phyloP scores from a whole-genome alignment of 257 asterid species.

The Primulina eburnea region DNA sequence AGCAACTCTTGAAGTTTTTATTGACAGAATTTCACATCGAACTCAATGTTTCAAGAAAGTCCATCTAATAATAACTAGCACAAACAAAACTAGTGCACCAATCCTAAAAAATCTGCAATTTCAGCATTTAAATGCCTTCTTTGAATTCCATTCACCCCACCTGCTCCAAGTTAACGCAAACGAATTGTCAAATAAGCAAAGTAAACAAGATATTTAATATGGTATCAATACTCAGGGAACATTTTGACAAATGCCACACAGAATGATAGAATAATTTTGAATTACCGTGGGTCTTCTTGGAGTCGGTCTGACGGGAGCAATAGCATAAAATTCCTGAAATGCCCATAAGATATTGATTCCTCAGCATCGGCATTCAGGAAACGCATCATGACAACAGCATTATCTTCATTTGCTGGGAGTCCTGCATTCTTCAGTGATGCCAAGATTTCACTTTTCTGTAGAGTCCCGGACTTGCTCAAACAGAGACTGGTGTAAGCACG shows the following conservation, averaged over 20 bases:
- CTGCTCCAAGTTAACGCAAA: background rate
- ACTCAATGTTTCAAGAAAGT: background rate
- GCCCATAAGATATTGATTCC: conserved; percentile 97
- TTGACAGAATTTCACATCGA: background rate
- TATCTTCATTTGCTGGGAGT: conserved; percentile 97
- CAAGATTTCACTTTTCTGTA: conserved; percentile 88
- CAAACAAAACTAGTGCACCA: background rate
- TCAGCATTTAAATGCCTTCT: background rate
- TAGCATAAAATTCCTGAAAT: conserved; percentile 94
- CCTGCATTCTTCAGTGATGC: conserved; percentile 88
- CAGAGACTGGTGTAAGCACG: conserved; percentile 97
- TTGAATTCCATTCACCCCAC: background rate
- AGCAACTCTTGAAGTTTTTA: background rate
- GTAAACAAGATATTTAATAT: background rate
- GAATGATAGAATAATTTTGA: conserved; percentile 15
- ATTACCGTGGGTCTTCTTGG: conserved; percentile 97
- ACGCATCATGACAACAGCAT: conserved; percentile 99
- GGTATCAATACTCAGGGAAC: conserved; percentile 12
- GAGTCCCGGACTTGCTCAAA: conserved; percentile 95
- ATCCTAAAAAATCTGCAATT: background rate
- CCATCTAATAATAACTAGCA: background rate
- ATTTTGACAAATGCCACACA: conserved; percentile 3
- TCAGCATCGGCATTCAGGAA: conserved; percentile 85
- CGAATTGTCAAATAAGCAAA: conserved; percentile 3
- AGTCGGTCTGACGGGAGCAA: conserved; percentile 95